phyloP scores from a whole-genome alignment of 169 alveolate genomes.

The Eimeria necatrix region DNA sequence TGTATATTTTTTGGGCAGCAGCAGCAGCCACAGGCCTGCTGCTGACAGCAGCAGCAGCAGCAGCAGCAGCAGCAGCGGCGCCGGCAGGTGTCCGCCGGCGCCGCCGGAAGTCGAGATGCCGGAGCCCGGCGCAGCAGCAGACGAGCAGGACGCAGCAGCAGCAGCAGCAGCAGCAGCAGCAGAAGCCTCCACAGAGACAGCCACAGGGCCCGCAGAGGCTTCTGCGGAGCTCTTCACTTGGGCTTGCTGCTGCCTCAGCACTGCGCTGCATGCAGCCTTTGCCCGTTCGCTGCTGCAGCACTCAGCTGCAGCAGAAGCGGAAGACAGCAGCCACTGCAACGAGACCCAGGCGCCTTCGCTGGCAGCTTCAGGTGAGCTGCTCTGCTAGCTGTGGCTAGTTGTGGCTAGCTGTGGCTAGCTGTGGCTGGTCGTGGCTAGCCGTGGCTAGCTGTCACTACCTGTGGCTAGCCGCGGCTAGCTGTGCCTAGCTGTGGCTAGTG shows the following conservation, averaged over 20 bases:
- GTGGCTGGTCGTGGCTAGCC: no score
- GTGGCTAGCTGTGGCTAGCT: neutral
- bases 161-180: neutral
- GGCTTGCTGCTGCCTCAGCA: slow-evolving; percentile 61
- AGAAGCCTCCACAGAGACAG: neutral
- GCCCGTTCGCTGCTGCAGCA: slow-evolving; percentile 49
- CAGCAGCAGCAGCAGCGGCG: neutral
- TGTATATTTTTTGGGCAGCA: slow-evolving; percentile 89
- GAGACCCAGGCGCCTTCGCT: slow-evolving; percentile 7
- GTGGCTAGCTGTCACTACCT: no score
- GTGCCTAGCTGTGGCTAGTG: no score
- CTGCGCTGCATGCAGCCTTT: slow-evolving; percentile 24
- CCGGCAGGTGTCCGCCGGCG: neutral
- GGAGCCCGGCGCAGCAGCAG: slow-evolving; percentile 28
- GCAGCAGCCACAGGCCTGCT: slow-evolving; percentile 87
- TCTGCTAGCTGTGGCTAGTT: neutral
- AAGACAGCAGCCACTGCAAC: neutral
- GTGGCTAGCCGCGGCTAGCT: no score
- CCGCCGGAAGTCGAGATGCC: slow-evolving; percentile 26
- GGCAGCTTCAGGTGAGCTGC: slow-evolving; percentile 10
- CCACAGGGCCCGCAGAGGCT: neutral
- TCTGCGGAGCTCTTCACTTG: slow-evolving; percentile 23
- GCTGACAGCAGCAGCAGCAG: slow-evolving; percentile 42
- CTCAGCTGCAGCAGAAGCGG: neutral
- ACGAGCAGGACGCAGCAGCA: neutral